Evolutionary conservation across 176 grass and related monocot genomes (phyloP), one percentile per base, ranked within the genome.

Genomic region (Hyparrhenia diplandra): DNA sequence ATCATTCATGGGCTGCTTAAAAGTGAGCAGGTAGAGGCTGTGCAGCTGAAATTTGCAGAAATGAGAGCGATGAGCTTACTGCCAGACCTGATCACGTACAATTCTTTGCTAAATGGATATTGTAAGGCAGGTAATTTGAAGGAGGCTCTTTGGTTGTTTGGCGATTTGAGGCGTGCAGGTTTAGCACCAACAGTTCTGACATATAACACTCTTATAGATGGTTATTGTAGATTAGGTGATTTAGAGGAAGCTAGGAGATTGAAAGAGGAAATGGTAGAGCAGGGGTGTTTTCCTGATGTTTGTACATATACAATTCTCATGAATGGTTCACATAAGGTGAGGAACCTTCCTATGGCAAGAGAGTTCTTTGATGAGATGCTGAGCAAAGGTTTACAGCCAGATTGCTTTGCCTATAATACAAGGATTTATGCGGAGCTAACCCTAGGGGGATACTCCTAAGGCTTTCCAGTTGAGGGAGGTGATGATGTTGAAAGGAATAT

Each of bases 251-350:
- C 86, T 83, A 83, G 78, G 61, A 89, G 78, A 75, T 84, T 89
- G 35, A 89, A 91, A 71, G 84, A 93, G 67, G 66, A 91, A 64
- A 97, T 94, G 87, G 32, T 83, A 29, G 35, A 66, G 31, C 72
- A 83, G 6, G 87, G 83, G 0, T 89, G 73, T 83, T 29, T 54
- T 68, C 82, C 84, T 1, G 74, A 94, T 83, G 73, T 87, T 84
- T 91, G 40, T 89, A 91, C 91, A 45, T 97, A 93, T 71, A 89
- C 94, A 3, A 80, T 91, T 81, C 91, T 93, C 66, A 77, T 97
- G 74, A 93, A 97, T 85, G 86, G 86, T 32, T 88, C 86, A 21
- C 82, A 69, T 71, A 93, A 91, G 69, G 37, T 80, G 54, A 75
- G 75, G 13, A 89, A 87, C 75, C 82, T 91, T 86, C 70, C 32